Conservation (phyloP, 169 alveolate genomes). For the Theileria annulata region DNA sequence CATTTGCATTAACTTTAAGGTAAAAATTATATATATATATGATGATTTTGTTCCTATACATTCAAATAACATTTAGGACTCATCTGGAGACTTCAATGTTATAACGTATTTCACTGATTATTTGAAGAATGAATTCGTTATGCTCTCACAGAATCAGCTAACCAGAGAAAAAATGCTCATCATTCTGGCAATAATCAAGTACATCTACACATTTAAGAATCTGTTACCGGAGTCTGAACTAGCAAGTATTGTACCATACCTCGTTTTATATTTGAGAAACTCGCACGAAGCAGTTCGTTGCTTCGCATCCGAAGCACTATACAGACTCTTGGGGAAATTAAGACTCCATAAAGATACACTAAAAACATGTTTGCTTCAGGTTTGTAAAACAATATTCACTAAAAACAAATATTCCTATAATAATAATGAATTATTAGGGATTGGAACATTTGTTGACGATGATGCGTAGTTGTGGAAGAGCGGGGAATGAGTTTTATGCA, state of each 20-base stretch:
- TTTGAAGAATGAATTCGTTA: constrained; percentile 42
- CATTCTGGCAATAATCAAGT: constrained; percentile 59
- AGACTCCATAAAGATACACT: constrained; percentile 24
- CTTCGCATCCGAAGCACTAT: constrained; percentile 58
- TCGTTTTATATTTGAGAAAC: constrained; percentile 32
- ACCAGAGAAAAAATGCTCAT: constrained; percentile 38
- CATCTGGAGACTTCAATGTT: constrained; percentile 44
- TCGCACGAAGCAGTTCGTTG: constrained; percentile 58
- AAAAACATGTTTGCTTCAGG: constrained; percentile 50
- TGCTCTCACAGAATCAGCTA: constrained; percentile 34
- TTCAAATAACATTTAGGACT: background rate
- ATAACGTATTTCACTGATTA: constrained; percentile 42
- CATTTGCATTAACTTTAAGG: constrained; percentile 61
- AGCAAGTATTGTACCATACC: constrained; percentile 29
- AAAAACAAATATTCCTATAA: background rate
- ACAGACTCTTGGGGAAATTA: constrained; percentile 38
- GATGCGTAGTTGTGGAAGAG: constrained; percentile 32
- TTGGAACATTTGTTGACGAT: constrained; percentile 41
- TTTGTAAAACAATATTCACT: background rate
- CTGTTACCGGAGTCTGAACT: constrained; percentile 41
- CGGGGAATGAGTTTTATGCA: constrained; percentile 60
- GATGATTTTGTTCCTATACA: background rate
- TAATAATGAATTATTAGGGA: background rate
- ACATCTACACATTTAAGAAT: constrained; percentile 43
- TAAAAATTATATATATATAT: background rate